phyloP scores from a whole-genome alignment of 176 grass and related monocot species.

The Bromus sterilis region DNA sequence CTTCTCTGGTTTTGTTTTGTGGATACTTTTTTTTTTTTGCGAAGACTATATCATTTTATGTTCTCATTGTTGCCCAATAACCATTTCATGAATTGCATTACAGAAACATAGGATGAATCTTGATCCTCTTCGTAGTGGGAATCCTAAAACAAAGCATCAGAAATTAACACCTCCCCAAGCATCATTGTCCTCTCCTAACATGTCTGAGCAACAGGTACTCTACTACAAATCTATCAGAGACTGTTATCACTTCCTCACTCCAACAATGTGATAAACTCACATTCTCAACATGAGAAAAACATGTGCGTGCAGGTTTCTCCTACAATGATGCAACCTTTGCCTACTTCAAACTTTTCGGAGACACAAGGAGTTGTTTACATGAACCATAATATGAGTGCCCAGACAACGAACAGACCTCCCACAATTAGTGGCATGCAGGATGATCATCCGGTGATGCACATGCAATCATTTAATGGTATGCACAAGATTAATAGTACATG shows the following conservation, averaged over 20 bases:
- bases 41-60: background rate
- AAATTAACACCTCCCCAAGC: background rate
- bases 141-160: background rate
- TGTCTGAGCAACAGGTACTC: background rate
- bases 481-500: background rate
- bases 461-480: background rate
- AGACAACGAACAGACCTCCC: background rate
- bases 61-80: background rate
- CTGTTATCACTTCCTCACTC: background rate
- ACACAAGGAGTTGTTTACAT: background rate
- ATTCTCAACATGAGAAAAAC: background rate
- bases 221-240: background rate
- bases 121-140: background rate
- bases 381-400: background rate
- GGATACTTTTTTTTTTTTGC: background rate
- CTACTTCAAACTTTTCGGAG: background rate
- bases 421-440: background rate
- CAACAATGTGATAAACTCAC: background rate
- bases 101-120: conserved; percentile 2
- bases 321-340: background rate
- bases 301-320: background rate
- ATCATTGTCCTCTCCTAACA: background rate
- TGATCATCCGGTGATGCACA: background rate
- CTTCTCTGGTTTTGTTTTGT: background rate
- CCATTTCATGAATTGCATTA: background rate